Conservation (phyloP, 352 stramenopile species). For the Phytopythium helicoides region DNA sequence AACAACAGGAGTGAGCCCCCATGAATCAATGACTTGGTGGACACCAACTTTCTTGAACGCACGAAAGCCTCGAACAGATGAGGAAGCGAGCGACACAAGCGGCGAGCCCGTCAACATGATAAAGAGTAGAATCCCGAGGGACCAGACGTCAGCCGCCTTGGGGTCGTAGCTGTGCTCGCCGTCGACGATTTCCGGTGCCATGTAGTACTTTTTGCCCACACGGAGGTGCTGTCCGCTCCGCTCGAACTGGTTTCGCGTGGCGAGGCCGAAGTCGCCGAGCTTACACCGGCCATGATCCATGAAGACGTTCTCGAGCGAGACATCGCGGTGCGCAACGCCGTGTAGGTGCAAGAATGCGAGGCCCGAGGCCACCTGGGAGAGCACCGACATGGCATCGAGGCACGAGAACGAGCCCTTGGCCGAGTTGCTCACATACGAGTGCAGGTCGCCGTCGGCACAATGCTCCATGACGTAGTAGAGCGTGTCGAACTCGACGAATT, state of each 20-base stretch:
- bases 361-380: slow-evolving; percentile 25
- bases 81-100: slow-evolving; percentile 28
- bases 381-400: slow-evolving; percentile 21
- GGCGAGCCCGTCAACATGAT: slow-evolving; percentile 40
- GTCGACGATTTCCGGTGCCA: too few species aligned
- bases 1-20: slow-evolving; percentile 21
- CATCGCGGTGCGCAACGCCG: slow-evolving; percentile 32
- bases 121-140: slow-evolving; percentile 34
- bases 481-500: slow-evolving; percentile 35
- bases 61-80: slow-evolving; percentile 24
- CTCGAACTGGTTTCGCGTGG: slow-evolving; percentile 26
- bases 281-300: slow-evolving; percentile 34
- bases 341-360: slow-evolving; percentile 29
- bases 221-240: slow-evolving; percentile 18
- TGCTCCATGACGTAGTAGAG: slow-evolving; percentile 47
- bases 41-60: slow-evolving; percentile 26
- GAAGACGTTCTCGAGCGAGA: slow-evolving; percentile 47
- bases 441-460: slow-evolving; percentile 33
- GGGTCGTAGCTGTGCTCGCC: too few species aligned
- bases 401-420: slow-evolving; percentile 21
- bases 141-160: too few species aligned
- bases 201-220: slow-evolving; percentile 53
- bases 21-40: slow-evolving; percentile 19
- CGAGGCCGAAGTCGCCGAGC: slow-evolving; percentile 45
- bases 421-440: slow-evolving; percentile 23